Conservation (phyloP, 768 basidiomycete genomes). For the Kwoniella shandongensis region DNA sequence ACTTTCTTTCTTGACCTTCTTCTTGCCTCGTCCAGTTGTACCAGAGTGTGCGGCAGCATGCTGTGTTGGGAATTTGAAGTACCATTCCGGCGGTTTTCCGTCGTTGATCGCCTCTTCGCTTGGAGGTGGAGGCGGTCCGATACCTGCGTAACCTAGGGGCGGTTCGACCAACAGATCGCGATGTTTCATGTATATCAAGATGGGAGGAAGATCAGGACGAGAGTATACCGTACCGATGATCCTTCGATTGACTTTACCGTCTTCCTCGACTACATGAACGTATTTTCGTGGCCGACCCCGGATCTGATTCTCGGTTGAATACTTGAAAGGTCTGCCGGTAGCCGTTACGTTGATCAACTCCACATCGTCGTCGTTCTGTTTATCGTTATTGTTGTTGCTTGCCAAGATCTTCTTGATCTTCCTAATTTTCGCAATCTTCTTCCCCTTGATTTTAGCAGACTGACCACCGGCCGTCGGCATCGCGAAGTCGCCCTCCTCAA, state of each 20-base stretch:
- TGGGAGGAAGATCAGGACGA: conserved; percentile 35
- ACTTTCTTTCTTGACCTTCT: background rate
- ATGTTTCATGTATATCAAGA: conserved; percentile 36
- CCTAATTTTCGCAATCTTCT: too few relatives aligned
- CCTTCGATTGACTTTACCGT: conserved; percentile 47
- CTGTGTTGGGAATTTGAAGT: conserved; percentile 24
- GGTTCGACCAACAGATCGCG: conserved; percentile 36
- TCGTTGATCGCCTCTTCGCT: conserved; percentile 21
- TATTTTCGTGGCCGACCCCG: conserved; percentile 50
- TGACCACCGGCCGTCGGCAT: background rate
- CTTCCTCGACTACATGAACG: conserved; percentile 47
- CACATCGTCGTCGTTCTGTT: conserved; percentile 2
- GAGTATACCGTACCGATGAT: conserved; percentile 33
- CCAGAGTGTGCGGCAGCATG: conserved; percentile 6
- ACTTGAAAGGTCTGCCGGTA: conserved; percentile 10
- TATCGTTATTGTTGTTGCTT: too few relatives aligned
- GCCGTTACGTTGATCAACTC: background rate
- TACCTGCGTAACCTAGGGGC: conserved; percentile 34
- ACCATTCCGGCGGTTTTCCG: conserved; percentile 34
- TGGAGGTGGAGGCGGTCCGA: conserved; percentile 29
- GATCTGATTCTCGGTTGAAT: conserved; percentile 22
- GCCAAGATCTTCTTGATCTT: too few relatives aligned
- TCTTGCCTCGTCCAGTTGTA: background rate
- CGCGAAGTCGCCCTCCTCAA: conserved; percentile 4
- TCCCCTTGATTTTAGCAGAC: background rate